Conservation (phyloP, 1,284 basidiomycete species). For the Marasmius fiardii region DNA sequence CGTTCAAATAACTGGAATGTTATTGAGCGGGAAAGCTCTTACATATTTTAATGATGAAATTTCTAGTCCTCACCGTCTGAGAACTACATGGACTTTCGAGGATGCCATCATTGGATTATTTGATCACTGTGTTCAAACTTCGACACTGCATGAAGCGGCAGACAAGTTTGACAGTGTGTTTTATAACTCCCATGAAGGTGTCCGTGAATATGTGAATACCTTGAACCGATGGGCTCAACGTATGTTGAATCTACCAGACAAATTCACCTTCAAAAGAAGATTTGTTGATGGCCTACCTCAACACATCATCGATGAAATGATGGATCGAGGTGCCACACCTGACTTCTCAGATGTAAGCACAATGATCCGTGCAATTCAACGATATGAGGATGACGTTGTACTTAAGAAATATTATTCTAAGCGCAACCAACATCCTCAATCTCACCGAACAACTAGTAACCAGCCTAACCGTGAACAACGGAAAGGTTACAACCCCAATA, state of each 20-base stretch:
- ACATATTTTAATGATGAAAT: slow-evolving; percentile 16
- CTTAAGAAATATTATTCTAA: not conserved
- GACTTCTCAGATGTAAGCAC: not conserved
- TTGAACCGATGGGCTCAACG: slow-evolving; percentile 5
- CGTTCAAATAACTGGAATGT: not conserved
- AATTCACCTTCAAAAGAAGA: slow-evolving; percentile 10
- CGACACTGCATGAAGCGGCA: slow-evolving; percentile 15
- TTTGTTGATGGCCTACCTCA: slow-evolving; percentile 9
- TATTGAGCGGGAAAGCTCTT: slow-evolving; percentile 11
- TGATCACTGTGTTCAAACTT: slow-evolving; percentile 17
- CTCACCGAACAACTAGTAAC: not conserved
- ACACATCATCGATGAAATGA: not conserved
- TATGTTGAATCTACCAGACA: slow-evolving; percentile 10
- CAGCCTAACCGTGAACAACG: not conserved
- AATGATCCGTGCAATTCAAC: not conserved
- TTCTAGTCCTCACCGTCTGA: not conserved
- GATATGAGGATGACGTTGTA: slow-evolving; percentile 3
- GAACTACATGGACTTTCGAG: slow-evolving; percentile 14
- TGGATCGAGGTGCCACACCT: not conserved
- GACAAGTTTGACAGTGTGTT: slow-evolving; percentile 7
- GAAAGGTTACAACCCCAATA: not conserved
- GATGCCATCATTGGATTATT: slow-evolving; percentile 16
- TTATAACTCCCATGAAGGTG: slow-evolving; percentile 4
- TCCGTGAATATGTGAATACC: slow-evolving; percentile 14
- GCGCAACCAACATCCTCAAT: not conserved